Base-by-base conservation (phyloP, 441 rosid species). In the Eruca vesicaria region DNA sequence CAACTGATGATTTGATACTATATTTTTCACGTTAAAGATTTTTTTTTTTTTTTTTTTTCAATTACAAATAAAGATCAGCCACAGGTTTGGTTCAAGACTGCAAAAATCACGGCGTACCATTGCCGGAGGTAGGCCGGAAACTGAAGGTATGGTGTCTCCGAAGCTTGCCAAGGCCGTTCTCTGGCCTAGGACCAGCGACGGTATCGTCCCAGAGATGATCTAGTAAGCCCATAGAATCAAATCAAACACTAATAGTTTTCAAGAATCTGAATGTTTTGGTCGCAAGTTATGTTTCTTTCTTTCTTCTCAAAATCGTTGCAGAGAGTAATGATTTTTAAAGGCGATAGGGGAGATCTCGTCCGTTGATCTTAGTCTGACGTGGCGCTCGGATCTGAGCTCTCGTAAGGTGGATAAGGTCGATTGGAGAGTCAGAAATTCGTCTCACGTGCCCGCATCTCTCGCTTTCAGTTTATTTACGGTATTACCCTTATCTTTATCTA, bases 171-270 rank as follows among this genome's bases (percentile, higher is more conserved):
- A 93, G 98, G 79, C 98, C 99, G 83, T 65, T 84, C 7, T 95
- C 97, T 5, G 98, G 98, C 52, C 78, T 84, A 2, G 99, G 98
- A 32, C 99, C 99, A 65, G 98, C 99, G 59, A 95, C 88, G 79
- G 99, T 93, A 71, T 95, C 99, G 69, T 95, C 99, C 99, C 99
- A 95, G 11, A 95, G 85, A 79, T 91, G 93, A 60, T 95, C 97
- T 15, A 93, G 97, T 15, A 95, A 83, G 33, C 96, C 84, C 99
- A 95, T 95, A 57, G 43, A 15, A 16, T 15, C n/a, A 19, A 60
- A 19, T 59, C 9, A 52, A 26, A 8, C 12, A 3, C 55, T 50
- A 50, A 50, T 50, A 8, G 55, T 50, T 50, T n/a, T 38, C 55
- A 50, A 50, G 55, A 50, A 50, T 50, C 5, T 15, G n/a, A 2